Evolutionary conservation across 2,329 filamentous ascomycete species (phyloP), one percentile per base, ranked within the genome.

Genomic region (Lecanoromycetidae sp.): DNA sequence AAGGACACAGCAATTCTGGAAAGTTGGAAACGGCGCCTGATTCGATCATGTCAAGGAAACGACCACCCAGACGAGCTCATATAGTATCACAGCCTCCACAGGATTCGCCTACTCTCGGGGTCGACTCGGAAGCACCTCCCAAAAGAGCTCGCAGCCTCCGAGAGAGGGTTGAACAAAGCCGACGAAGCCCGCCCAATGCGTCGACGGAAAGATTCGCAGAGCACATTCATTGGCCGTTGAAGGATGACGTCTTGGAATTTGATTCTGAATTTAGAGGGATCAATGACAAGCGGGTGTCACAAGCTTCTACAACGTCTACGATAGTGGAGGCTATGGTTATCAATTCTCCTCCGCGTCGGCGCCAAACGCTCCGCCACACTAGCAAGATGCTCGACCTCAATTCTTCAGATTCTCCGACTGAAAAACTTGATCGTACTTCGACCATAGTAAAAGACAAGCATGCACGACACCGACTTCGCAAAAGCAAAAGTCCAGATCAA

Each of bases 241-340:
- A 62, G 40, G 55, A 63, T 51, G 52, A 58, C 37, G 44, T 57
- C 42, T 41, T 55, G 45, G 46, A 58, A 30, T 49, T 61, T 17
- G 57, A 53, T 39, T 9, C 35, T 1, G 49, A 52, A 15, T 6
- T 41, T 15, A 41, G 41, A 26, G 61, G 64, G 27, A 52, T 55
- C 8, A 60, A 61, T 29, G 57, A 57, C 30, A 66, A 66, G 52
- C 67, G 74, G 35, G 61, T 69, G 17, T 78, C 75, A 12, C 66
- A 59, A 13, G 60, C 69, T 2, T 78, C 75, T 2, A 67, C 68
- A 19, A 66, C 68, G 9, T 77, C 75, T 5, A 75, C 73, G 0
- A 64, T 77, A 13, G 65, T 77, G 12, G 72, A 76, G 60, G 75
- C 71, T 10, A 66, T 74, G 56, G 72, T 78, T 25, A 67, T 77